Base-by-base conservation (phyloP, 768 basidiomycete species). In the Phanerochaete carnosa region DNA sequence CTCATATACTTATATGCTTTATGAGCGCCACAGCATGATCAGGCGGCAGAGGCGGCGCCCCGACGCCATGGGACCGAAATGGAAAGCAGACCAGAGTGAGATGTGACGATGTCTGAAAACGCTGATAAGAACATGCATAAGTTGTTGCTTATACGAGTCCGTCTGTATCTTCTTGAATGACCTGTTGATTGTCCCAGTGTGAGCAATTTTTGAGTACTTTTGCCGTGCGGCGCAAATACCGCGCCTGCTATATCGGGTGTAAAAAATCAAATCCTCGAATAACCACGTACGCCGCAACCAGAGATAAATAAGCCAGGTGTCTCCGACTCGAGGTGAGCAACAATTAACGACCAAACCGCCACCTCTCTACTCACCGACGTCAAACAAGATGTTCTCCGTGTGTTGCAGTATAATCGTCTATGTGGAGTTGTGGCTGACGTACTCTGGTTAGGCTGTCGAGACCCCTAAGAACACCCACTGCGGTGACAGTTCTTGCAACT, bases 401-500 rank as follows among this genome's bases (percentile, higher is more conserved):
- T 33, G 79, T 73, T 22, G 23, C 46, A 45, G 29, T 45, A 26
- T 37, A 6, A n/a, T 19, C 33, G 22, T 9, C 19, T 11, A 33
- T 13, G 5, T 25, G 12, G 39, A 9, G 19, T 5, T 11, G 11
- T n/a, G 12, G 16, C 30, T 19, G 51, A 52, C 30, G 19, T n/a
- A 6, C 11, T 30, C 26, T 28, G 8, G 29, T 12, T 37, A 69
- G 70, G 61, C 58, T 61, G 57, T 58, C 60, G 56, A 63, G 25
- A 60, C 64, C 63, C 79, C 79, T 61, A 76, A 78, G 67, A 77
- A 79, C 70, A 68, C 79, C 55, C 66, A 65, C 73, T 87, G 85
- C 68, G 83, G 83, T 70, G 75, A 67, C 65, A 63, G 55, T 66
- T 64, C 64, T 55, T 87, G 85, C 79, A 76, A 61, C 68, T 86